These are phyloP conservation scores for Fusarium ramigenum DNA, from an alignment of 2,329 filamentous ascomycete species.

Conservation along the genomic window DNA sequence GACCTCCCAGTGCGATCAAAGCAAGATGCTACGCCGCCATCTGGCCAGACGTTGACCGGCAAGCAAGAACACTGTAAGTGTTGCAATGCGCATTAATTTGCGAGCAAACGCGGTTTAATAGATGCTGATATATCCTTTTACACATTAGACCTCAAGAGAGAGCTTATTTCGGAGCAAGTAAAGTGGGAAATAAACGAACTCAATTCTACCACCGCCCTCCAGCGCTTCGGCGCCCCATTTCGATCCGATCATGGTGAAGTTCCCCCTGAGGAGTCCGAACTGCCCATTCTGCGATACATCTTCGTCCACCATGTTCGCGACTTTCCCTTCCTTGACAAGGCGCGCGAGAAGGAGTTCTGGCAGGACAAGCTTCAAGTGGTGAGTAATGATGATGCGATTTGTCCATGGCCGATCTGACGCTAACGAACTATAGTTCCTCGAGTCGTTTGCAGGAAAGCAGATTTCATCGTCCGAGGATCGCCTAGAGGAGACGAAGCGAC, in stretches of 20 bases:
- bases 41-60: conserved; percentile 74
- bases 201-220: conserved; percentile 92
- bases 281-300: conserved; percentile 93
- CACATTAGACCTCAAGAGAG: conserved; percentile 82
- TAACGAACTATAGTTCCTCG: conserved; percentile 74
- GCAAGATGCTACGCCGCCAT: conserved; percentile 47
- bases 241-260: conserved; percentile 92
- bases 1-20: conserved; percentile 47
- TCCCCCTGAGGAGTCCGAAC: conserved; percentile 89
- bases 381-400: conserved; percentile 50
- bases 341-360: conserved; percentile 99
- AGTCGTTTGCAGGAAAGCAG: conserved; percentile 96
- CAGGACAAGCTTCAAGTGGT: conserved; percentile 97
- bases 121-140: conserved; percentile 20
- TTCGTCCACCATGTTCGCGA: conserved; percentile 98
- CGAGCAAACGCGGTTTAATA: not conserved
- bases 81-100: conserved; percentile 16
- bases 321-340: conserved; percentile 97
- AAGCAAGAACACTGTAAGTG: conserved; percentile 95
- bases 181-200: conserved; percentile 91
- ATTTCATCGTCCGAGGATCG: conserved; percentile 97
- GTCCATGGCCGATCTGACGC: not conserved
- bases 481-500: conserved; percentile 93
- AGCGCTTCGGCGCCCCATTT: conserved; percentile 95
- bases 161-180: conserved; percentile 90